These are phyloP conservation scores for Puccinia triticina DNA, from an alignment of 1,284 basidiomycete genomes.

Conservation along the genomic window DNA sequence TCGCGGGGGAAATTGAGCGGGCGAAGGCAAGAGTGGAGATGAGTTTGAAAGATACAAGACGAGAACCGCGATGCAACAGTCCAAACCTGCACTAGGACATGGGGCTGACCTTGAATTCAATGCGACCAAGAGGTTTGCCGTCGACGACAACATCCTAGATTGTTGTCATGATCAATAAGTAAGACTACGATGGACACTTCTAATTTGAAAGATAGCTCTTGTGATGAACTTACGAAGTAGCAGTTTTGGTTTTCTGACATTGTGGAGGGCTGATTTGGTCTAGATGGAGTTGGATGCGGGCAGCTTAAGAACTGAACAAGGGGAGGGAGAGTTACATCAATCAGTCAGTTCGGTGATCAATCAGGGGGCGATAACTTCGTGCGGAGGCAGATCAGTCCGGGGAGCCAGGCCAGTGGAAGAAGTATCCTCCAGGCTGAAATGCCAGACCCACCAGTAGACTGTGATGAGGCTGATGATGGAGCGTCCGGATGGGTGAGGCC, in stretches of 20 bases:
- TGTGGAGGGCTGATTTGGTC: neutral
- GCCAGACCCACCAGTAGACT: neutral
- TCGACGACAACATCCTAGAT: conserved; percentile 32
- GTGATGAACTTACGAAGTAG: conserved; percentile 27
- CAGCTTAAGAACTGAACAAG: neutral
- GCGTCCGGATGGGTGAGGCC: too few relatives aligned
- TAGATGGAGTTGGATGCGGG: neutral
- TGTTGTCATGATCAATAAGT: too few relatives aligned
- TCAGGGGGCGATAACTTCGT: too few relatives aligned
- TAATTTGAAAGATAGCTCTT: too few relatives aligned
- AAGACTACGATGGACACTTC: neutral
- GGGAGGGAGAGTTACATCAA: neutral
- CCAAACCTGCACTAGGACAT: neutral
- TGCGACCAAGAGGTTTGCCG: conserved; percentile 44
- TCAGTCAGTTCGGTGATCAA: neutral
- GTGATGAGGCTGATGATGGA: too few relatives aligned
- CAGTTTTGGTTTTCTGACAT: conserved; percentile 23
- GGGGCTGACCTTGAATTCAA: conserved; percentile 27
- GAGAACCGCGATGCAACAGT: too few relatives aligned
- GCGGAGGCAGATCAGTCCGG: too few relatives aligned
- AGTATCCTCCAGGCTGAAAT: neutral
- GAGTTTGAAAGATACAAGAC: neutral
- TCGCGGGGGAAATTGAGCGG: neutral
- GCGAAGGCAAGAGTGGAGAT: neutral
- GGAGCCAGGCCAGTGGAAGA: too few relatives aligned